Evolutionary conservation across 768 basidiomycete genomes (phyloP).

Genomic region (Tulasnella sp.): DNA sequence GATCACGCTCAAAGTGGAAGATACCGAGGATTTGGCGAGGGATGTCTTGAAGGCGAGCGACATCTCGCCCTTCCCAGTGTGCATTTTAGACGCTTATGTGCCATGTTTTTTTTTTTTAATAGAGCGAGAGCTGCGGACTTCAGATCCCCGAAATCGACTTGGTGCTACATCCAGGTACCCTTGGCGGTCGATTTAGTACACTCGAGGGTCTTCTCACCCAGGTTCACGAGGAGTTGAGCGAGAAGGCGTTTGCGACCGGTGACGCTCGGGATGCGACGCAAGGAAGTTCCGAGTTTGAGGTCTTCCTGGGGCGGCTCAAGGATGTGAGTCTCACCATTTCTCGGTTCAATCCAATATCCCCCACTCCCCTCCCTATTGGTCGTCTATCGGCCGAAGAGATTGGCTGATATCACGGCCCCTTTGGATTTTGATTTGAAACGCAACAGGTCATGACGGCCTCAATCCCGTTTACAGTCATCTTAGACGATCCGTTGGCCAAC

Average conservation of each 20-base stretch:
- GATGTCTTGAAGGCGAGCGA: slow-evolving; percentile 90
- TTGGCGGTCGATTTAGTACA: slow-evolving; percentile 96
- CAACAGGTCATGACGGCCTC: slow-evolving; percentile 64
- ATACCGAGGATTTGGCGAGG: slow-evolving; percentile 81
- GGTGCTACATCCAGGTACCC: slow-evolving; percentile 79
- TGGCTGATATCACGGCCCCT: not conserved
- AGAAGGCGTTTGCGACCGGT: slow-evolving; percentile 69
- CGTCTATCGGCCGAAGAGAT: not conserved
- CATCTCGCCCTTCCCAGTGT: no score
- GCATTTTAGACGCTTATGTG: not conserved
- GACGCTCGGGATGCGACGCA: slow-evolving; percentile 40
- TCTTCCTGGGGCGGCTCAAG: slow-evolving; percentile 68
- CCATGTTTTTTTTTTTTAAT: not conserved
- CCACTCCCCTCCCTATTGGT: no score
- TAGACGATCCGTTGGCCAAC: slow-evolving; percentile 93
- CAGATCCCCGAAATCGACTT: slow-evolving; percentile 92
- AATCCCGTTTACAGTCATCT: slow-evolving; percentile 76
- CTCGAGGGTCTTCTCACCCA: slow-evolving; percentile 91
- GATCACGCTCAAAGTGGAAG: slow-evolving; percentile 82
- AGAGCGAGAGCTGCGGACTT: slow-evolving; percentile 91
- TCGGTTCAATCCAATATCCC: no score
- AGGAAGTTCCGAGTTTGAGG: slow-evolving; percentile 43
- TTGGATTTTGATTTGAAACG: not conserved
- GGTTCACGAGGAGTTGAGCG: slow-evolving; percentile 86
- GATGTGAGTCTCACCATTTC: slow-evolving; percentile 37